Evolutionary conservation across 345 rosid genomes (phyloP).

Genomic region (Eucalyptus cloeziana): DNA sequence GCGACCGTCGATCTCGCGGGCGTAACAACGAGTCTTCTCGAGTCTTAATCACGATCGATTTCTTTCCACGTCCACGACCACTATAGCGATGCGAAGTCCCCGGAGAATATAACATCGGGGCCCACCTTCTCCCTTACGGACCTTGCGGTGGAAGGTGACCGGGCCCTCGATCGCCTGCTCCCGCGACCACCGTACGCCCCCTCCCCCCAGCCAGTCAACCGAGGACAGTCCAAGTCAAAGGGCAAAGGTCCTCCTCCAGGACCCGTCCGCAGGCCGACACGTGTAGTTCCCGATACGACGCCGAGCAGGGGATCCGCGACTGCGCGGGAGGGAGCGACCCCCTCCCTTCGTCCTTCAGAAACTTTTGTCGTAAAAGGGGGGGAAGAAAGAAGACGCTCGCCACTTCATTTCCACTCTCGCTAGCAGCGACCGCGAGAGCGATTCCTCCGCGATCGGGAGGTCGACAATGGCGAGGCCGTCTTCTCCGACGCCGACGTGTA

Average conservation of each 20-base stretch:
- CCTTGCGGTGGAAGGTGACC: not conserved
- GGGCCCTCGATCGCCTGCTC: not conserved
- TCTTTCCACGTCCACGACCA: not conserved
- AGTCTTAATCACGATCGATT: not conserved
- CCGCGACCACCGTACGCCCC: not conserved
- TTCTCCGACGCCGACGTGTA: slow-evolving; percentile 29
- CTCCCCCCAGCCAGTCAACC: not conserved
- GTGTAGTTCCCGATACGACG: not conserved
- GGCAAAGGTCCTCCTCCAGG: not conserved
- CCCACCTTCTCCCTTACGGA: not conserved
- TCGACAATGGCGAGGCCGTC: slow-evolving; percentile 25
- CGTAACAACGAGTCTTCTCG: not conserved
- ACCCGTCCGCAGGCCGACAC: not conserved
- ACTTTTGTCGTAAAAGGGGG: not conserved
- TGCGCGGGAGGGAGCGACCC: not conserved
- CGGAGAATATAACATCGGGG: not conserved
- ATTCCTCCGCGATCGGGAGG: not conserved
- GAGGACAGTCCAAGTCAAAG: not conserved
- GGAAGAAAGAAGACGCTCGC: not conserved
- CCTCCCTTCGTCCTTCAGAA: not conserved
- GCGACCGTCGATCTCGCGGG: not conserved
- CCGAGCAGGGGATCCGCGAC: not conserved
- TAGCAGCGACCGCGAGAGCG: not conserved
- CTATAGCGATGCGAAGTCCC: not conserved
- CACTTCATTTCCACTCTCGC: not conserved